Evolutionary conservation across 1,284 basidiomycete species (phyloP).

Genomic region (Marasmius sp.): DNA sequence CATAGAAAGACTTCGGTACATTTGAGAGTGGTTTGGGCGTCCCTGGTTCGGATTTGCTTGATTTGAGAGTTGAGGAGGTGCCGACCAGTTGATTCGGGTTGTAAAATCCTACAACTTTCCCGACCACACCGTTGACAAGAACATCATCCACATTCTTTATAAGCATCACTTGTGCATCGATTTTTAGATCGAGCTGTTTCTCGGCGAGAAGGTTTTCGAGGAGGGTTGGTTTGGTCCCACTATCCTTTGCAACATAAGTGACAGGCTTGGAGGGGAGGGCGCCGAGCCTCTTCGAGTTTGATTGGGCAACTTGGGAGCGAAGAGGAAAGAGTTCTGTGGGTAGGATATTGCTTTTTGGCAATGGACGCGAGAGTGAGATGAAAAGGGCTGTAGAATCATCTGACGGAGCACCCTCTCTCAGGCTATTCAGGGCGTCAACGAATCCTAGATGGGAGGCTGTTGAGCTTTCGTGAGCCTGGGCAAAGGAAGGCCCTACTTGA

Average conservation of each 20-base stretch:
- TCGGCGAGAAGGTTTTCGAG: constrained; percentile 55
- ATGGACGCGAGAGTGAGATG: constrained; percentile 20
- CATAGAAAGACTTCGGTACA: not conserved
- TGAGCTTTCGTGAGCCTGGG: not conserved
- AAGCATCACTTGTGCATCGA: constrained; percentile 60
- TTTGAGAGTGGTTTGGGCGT: not conserved
- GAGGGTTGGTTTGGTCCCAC: constrained; percentile 34
- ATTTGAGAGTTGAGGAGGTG: not conserved
- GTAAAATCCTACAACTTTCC: constrained; percentile 59
- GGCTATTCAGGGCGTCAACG: constrained; percentile 57
- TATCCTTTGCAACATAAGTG: constrained; percentile 31
- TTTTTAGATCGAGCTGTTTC: constrained; percentile 52
- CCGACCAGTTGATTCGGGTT: constrained; percentile 18
- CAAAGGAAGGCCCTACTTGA: constrained; percentile 30
- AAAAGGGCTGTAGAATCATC: constrained; percentile 19
- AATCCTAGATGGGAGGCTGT: constrained; percentile 44
- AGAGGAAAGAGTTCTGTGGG: constrained; percentile 39
- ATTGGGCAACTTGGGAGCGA: constrained; percentile 33
- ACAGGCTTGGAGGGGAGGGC: constrained; percentile 24
- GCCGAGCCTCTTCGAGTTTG: constrained; percentile 33
- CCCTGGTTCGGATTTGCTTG: constrained; percentile 3
- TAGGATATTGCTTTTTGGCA: constrained; percentile 19
- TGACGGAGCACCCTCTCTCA: constrained; percentile 22
- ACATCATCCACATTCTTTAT: constrained; percentile 78
- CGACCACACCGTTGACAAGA: constrained; percentile 77